phyloP scores from a whole-genome alignment of 1,139 yeast genomes.

The Meyerozyma sp. region DNA sequence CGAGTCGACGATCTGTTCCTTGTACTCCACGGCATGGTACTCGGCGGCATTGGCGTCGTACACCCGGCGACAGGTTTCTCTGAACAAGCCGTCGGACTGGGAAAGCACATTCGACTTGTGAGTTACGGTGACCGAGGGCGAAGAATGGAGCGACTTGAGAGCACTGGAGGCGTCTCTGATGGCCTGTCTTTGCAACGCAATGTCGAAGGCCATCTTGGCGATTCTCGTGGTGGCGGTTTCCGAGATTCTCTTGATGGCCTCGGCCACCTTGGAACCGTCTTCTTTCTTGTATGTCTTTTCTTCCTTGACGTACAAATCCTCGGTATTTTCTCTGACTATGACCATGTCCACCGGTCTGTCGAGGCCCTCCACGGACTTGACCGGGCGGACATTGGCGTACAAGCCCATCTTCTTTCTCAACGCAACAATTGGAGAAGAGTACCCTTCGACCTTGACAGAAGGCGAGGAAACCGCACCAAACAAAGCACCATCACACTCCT shows the following conservation, averaged over 20 bases:
- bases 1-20: conserved; percentile 97
- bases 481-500: conserved; percentile 91
- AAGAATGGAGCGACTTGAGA: conserved; percentile 35
- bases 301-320: conserved; percentile 92
- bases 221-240: conserved; percentile 82
- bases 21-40: conserved; percentile 57
- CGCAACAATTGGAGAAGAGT: conserved; percentile 97
- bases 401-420: conserved; percentile 90
- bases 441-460: conserved; percentile 87
- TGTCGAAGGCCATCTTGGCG: conserved; percentile 86
- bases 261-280: conserved; percentile 83
- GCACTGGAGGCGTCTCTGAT: conserved; percentile 56
- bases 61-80: conserved; percentile 80
- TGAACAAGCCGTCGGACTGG: conserved; percentile 90
- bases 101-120: conserved; percentile 95
- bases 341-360: conserved; percentile 93
- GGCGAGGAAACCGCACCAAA: conserved; percentile 98
- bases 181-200: conserved; percentile 86
- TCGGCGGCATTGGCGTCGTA: conserved; percentile 60
- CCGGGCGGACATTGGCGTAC: conserved; percentile 97
- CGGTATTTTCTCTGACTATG: conserved; percentile 97
- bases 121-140: conserved; percentile 81
- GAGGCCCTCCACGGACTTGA: conserved; percentile 80
- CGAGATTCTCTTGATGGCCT: conserved; percentile 93
- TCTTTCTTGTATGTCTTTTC: conserved; percentile 63